Evolutionary conservation across 2,329 filamentous ascomycete species (phyloP).

Genomic region (Sarocladium oryzae): DNA sequence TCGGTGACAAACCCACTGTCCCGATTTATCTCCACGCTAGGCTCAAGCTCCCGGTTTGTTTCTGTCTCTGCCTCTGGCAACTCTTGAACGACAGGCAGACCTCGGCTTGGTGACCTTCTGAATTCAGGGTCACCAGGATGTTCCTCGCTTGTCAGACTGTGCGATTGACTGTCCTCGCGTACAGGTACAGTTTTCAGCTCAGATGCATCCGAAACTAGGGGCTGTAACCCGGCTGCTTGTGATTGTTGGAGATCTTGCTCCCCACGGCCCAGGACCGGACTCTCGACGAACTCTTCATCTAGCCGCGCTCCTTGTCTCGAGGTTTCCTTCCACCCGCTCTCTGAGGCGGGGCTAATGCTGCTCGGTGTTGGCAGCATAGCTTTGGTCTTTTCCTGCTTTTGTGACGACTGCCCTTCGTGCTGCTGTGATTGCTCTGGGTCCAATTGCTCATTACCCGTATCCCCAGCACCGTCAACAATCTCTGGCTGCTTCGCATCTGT

Average conservation of each 20-base stretch:
- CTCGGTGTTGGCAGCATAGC: slow-evolving; percentile 14
- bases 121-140: slow-evolving; percentile 29
- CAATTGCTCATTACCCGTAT: not conserved
- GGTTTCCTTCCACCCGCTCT: slow-evolving; percentile 19
- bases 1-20: slow-evolving; percentile 29
- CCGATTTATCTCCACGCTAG: slow-evolving; percentile 30
- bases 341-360: slow-evolving; percentile 17
- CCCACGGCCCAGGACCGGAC: slow-evolving; percentile 29
- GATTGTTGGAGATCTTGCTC: slow-evolving; percentile 14
- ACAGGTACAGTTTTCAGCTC: slow-evolving; percentile 24
- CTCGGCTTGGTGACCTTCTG: slow-evolving; percentile 32
- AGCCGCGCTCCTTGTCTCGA: slow-evolving; percentile 16
- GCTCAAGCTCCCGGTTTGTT: slow-evolving; percentile 15
- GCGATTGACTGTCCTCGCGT: slow-evolving; percentile 22
- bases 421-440: not conserved
- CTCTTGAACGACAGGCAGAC: slow-evolving; percentile 47
- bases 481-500: slow-evolving; percentile 10
- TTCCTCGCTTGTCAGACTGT: slow-evolving; percentile 16
- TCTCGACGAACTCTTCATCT: slow-evolving; percentile 27
- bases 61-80: slow-evolving; percentile 38
- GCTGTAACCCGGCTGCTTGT: slow-evolving; percentile 21
- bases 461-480: not conserved
- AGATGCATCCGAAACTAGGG: slow-evolving; percentile 22
- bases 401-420: not conserved
- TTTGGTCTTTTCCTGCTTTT: slow-evolving; percentile 10